These are phyloP conservation scores for Leucocoprinus birnbaumii DNA, from an alignment of 768 basidiomycete genomes.

Conservation along the genomic window DNA sequence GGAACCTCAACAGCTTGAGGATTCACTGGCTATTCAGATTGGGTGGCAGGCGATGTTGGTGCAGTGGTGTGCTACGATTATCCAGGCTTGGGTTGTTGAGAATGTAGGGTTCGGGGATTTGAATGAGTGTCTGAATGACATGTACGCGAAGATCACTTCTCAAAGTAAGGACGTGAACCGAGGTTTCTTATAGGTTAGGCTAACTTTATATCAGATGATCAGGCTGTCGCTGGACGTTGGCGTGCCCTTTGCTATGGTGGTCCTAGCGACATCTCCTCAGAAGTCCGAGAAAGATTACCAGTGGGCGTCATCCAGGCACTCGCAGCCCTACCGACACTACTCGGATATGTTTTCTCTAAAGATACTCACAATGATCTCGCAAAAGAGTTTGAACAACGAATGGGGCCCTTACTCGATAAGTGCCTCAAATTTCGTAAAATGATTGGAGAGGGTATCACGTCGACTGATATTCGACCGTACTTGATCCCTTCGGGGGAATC, in stretches of 20 bases:
- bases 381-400: conserved; percentile 20
- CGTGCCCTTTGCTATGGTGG: conserved; percentile 31
- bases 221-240: conserved; percentile 41
- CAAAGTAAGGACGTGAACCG: background rate
- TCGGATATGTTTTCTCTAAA: background rate
- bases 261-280: conserved; percentile 9
- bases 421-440: conserved; percentile 23
- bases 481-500: conserved; percentile 3
- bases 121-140: background rate
- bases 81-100: background rate
- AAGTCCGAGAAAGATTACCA: background rate
- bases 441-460: conserved; percentile 25
- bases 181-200: background rate
- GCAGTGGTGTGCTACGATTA: background rate
- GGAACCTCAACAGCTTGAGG: background rate
- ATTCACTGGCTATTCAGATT: conserved; percentile 6
- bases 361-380: conserved; percentile 2
- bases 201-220: conserved; percentile 30
- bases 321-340: background rate
- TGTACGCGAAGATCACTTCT: background rate
- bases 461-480: conserved; percentile 21
- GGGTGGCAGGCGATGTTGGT: conserved; percentile 10
- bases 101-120: background rate
- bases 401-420: conserved; percentile 23
- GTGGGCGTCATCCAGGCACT: background rate